These are phyloP conservation scores for Diaporthe capsici DNA, from an alignment of 2,329 filamentous ascomycete species.

Conservation along the genomic window DNA sequence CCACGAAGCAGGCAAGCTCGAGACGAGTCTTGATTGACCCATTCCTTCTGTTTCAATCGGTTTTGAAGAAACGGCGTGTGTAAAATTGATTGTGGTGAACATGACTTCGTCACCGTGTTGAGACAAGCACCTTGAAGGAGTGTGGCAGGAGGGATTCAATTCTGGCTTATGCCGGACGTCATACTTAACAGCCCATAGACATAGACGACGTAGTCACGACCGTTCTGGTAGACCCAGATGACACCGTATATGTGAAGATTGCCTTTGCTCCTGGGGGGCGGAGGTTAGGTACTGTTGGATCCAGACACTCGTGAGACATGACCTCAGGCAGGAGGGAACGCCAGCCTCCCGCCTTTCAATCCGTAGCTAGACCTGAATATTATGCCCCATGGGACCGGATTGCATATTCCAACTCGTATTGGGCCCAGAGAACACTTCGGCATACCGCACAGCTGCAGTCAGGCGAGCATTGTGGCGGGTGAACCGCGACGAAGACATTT, in stretches of 20 bases:
- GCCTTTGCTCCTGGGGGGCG: neutral
- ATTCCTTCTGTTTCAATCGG: neutral
- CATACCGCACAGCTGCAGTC: no score
- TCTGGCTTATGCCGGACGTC: neutral
- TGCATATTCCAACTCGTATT: neutral
- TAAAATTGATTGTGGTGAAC: no score
- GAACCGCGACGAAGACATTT: neutral
- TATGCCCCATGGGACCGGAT: neutral
- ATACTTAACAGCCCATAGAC: neutral
- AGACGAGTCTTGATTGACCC: no score
- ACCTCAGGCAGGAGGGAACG: neutral
- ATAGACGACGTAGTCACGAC: no score
- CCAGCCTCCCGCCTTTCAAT: neutral
- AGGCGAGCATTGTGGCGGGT: no score
- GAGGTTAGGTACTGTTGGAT: neutral
- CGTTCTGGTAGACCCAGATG: no score
- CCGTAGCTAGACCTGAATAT: no score
- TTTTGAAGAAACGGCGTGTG: no score
- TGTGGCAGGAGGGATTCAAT: neutral
- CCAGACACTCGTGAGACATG: neutral
- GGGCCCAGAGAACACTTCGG: neutral
- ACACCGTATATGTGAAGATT: neutral
- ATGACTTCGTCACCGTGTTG: neutral
- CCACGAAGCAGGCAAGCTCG: neutral
- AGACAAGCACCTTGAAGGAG: neutral